Evolutionary conservation across 2,329 filamentous ascomycete species (phyloP), one percentile per base, ranked within the genome.

Genomic region (Huntiella savannae): DNA sequence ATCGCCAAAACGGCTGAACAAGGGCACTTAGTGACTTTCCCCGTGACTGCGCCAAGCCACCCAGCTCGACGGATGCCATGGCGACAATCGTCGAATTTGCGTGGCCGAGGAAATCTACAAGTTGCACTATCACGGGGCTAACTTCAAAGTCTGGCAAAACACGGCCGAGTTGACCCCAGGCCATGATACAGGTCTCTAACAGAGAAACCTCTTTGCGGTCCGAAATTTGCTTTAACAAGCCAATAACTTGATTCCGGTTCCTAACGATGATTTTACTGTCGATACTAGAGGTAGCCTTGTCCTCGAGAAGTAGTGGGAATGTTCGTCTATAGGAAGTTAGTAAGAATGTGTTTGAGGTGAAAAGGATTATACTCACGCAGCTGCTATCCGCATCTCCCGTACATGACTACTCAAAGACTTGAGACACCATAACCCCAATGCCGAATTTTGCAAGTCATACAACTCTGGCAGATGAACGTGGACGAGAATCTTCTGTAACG

Each of bases 1-100:
- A 88, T 53, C 77, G 75, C 87, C 88, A 96, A 59, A 86, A 96
- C 1, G 88, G 86, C 47, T 79, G 76, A 48, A 96, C 79, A 0
- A 98, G 65, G 12, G 77, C 74, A 22, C 71, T 69, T 2, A 79
- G 71, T 1, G 75, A 79, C 34, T 74, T 67, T 3, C 69, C 67
- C 36, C 77, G 71, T 41, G 69, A 65, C 44, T 79, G 71, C 1
- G 86, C 81, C 42, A 96, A 68, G 50, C 76, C 77, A 15, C 81
- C 68, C 35, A 94, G 65, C 61, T 94, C 87, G 53, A 82, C 81
- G 58, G 86, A 91, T 3, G 88, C 84, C 52, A 86, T 73, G 4
- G 79, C 81, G 45, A 79, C 84, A 6, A 93, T 68, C 32, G 94
- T 72, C 35, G 75, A 73, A 58, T 92, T 94, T 37, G 73, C 68